Base-by-base conservation (phyloP, 208 protist genomes). In the Trypanosoma rangeli region DNA sequence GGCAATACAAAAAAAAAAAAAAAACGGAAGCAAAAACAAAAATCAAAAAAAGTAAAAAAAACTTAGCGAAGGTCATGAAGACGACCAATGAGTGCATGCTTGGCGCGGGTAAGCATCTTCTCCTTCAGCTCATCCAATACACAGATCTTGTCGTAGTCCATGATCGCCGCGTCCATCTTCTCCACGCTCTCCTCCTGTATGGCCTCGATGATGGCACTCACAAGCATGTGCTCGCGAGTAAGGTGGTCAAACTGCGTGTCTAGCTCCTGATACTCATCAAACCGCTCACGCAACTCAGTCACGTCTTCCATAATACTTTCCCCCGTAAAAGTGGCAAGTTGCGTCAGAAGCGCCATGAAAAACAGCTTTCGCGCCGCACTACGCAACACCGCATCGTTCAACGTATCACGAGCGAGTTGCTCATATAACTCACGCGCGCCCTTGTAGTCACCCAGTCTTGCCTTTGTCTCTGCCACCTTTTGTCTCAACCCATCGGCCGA, bases 151-250 rank as follows among this genome's bases (percentile, higher is more conserved):
- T 93, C 85, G 67, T 93, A 96, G 54, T 93, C 83, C 31, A 62
- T 64, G 46, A 96, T 73, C 16, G 86, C 91, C 55, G 80, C 82
- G 22, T 92, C 84, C 73, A 90, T 89, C 44, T 74, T 82, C 52
- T 78, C 81, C 16, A 70, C 57, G 48, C 85, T 78, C 57, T 92
- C 85, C 46, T 65, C 49, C 53, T 88, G 77, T 20, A 96, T 84
- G 4, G 91, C 91, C 15, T 89, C 85, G 61, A 94, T 89, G 50
- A 96, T 42, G 31, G 78, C 87, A 8, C 74, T 78, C 26, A 96
- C 89, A 49, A 94, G 75, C 86, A 96, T 94, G 76, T 93, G 82
- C 82, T 96, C 88, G 61, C 88, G 88, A 0, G 88, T 94, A 67
- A 87, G 52, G 29, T 76, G 68, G 71, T 87, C 94, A 76, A 96